phyloP scores from a whole-genome alignment of 2,329 filamentous ascomycete genomes.

The Eutypella sp. region DNA sequence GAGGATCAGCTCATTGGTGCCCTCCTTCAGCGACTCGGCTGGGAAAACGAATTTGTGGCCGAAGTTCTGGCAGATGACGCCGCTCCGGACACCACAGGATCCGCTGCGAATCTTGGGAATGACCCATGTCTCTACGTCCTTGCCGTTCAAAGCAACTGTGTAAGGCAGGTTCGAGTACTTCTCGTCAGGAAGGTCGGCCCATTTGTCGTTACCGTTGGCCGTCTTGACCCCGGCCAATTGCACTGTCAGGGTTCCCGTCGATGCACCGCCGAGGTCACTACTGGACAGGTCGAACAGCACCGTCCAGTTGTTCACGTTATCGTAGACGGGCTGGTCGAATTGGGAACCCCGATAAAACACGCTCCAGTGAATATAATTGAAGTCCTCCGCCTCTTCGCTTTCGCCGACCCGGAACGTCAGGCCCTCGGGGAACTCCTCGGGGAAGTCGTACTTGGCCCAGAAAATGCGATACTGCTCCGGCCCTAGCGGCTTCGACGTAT shows the following conservation, averaged over 20 bases:
- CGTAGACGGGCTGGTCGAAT: constrained; percentile 38
- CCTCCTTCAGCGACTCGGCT: constrained; percentile 38
- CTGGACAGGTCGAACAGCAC: constrained; percentile 44
- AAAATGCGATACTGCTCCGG: constrained; percentile 55
- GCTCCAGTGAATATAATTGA: constrained; percentile 62
- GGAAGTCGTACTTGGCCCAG: constrained; percentile 56
- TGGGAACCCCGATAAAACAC: constrained; percentile 55
- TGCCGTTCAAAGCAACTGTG: constrained; percentile 32
- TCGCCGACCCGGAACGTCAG: constrained; percentile 51
- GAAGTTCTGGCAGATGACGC: constrained; percentile 55
- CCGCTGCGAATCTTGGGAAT: constrained; percentile 53
- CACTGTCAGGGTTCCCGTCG: constrained; percentile 54
- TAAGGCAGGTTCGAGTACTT: constrained; percentile 49
- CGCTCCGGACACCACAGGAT: constrained; percentile 55
- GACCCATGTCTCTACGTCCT: constrained; percentile 44
- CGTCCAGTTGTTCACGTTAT: constrained; percentile 54
- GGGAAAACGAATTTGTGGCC: constrained; percentile 54
- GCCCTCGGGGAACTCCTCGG: constrained; percentile 52
- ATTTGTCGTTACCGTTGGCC: constrained; percentile 52
- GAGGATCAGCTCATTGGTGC: constrained; percentile 49
- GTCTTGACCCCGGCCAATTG: constrained; percentile 59
- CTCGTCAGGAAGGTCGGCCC: constrained; percentile 48
- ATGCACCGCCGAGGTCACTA: constrained; percentile 31
- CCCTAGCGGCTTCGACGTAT: constrained; percentile 42
- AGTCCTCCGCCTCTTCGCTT: constrained; percentile 41